These are phyloP conservation scores for Ceratocystiopsis brevicomis DNA, from an alignment of 2,329 filamentous ascomycete genomes.

Conservation along the genomic window DNA sequence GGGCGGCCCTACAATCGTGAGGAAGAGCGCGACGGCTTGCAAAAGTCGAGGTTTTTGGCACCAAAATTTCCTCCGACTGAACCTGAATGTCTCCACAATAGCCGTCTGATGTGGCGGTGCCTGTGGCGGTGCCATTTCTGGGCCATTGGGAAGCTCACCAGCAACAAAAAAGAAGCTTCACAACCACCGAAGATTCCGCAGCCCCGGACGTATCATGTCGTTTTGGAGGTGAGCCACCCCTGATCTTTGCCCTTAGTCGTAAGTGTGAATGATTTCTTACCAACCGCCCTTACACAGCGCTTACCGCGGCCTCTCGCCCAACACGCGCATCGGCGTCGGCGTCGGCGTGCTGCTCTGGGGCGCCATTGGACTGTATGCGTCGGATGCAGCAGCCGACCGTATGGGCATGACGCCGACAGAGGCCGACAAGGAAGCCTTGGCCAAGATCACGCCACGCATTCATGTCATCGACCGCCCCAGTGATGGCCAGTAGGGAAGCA, in stretches of 20 bases:
- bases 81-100: too few species aligned
- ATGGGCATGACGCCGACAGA: constrained; percentile 56
- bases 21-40: too few species aligned
- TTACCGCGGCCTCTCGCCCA: constrained; percentile 53
- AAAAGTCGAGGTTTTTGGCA: too few species aligned
- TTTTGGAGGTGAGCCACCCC: constrained; percentile 10
- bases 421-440: constrained; percentile 50
- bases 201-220: constrained; percentile 11
- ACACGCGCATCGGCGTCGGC: constrained; percentile 54
- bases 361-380: constrained; percentile 49
- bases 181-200: too few species aligned
- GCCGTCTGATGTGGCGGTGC: too few species aligned
- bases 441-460: constrained; percentile 42
- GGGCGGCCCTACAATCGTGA: too few species aligned
- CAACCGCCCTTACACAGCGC: constrained; percentile 23
- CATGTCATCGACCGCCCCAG: constrained; percentile 32
- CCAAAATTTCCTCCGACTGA: too few species aligned
- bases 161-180: too few species aligned
- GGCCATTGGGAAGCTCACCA: too few species aligned
- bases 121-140: too few species aligned
- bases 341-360: constrained; percentile 62
- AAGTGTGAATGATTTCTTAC: neutral
- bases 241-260: neutral
- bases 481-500: too few species aligned
- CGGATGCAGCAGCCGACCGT: constrained; percentile 53